Base-by-base conservation (phyloP, 192 early-diverging fungal species). In the Geranomyces variabilis region DNA sequence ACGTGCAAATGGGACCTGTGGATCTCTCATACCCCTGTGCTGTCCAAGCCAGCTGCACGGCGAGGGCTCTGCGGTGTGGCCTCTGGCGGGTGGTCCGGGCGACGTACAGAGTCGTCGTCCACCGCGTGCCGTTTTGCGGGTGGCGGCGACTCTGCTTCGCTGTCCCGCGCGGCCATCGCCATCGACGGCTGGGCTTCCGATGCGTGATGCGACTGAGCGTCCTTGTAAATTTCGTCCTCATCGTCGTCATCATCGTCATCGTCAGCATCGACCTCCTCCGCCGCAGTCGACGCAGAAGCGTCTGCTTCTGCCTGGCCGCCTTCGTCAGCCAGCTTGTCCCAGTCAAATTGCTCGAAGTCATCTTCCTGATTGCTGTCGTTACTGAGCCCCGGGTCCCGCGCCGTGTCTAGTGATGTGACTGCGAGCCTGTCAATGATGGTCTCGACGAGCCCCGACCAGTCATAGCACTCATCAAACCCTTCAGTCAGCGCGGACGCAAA, bases 201-300 rank as follows among this genome's bases (percentile, higher is more conserved):
- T 41, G 10, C 36, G 36, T 7, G 58, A 33, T 60, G 58, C 15
- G 29, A 3, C 12, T 26, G 58, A 17, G 58, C 58, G 58, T 33
- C 29, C 17, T 28, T 34, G 58, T 31, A 60, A 19, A 60, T 53
- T n/a, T 53, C 58, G 7, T 60, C 29, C 22, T 60, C 58, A 26
- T 60, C 58, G 8, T 60, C 58, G 8, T 60, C 58, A 7, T 60
- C 58, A 8, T 60, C 58, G 17, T 60, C 58, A 8, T 60, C 31
- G 58, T 60, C 31, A 26, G 6, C 58, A 7, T 60, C 29, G 29
- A 28, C 58, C 17, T 60, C 31, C 29, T 8, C 8, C 24, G 24
- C 31, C 29, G 15, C 58, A 60, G 6, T 34, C 8, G 3, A 26
- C 58, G 17, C 58, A 24, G 56, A 57, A 13, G 51, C 51, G 51